Base-by-base conservation (phyloP, 2,329 filamentous ascomycete genomes). In the Penicillium glabrum region DNA sequence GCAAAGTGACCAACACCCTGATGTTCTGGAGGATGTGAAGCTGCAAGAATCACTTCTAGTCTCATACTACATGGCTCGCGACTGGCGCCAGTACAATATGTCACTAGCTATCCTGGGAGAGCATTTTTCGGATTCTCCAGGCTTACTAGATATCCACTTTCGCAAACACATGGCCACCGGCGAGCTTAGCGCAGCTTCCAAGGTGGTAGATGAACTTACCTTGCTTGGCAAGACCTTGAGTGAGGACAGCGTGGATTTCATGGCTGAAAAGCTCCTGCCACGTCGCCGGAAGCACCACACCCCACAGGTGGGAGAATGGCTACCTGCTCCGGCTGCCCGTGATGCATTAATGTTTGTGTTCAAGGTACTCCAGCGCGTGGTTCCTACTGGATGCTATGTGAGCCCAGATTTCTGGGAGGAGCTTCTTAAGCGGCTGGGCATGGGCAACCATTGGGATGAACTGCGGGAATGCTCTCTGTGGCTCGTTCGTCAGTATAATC, bases 1-100 rank as follows among this genome's bases (percentile, higher is more conserved):
- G 8, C 66, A 78, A 39, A 86, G 81, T 61, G 86, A 89, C 67
- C 82, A 87, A 56, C 86, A 89, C 72, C 86, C 86, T 1, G 86
- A 88, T 58, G 78, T 81, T 8, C 81, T 87, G 49, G 85, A 86
- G 61, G 81, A 89, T 65, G 61, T 59, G 5, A 61, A 74, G 5
- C 72, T 83, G 11, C 86, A 88, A 65, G 79, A 83, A 59, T 72
- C 74, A 3, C 72, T 89, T 5, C 74, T 89, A 2, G 61, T 75
- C 5, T 76, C 76, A 13, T 85, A 83, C 65, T 76, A 85, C 24
- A 69, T 77, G n/a, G 69, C 72, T 29, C 72, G 75, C 46, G 81
- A 87, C 57, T 80, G 77, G 77, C 62, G 65, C 16, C 79, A 81
- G 56, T 82, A 83, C 51, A 80, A 84, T 55, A 75, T 84, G 52